Conservation (phyloP, 306 rosid species). For the Gynostemma pentaphyllum region DNA sequence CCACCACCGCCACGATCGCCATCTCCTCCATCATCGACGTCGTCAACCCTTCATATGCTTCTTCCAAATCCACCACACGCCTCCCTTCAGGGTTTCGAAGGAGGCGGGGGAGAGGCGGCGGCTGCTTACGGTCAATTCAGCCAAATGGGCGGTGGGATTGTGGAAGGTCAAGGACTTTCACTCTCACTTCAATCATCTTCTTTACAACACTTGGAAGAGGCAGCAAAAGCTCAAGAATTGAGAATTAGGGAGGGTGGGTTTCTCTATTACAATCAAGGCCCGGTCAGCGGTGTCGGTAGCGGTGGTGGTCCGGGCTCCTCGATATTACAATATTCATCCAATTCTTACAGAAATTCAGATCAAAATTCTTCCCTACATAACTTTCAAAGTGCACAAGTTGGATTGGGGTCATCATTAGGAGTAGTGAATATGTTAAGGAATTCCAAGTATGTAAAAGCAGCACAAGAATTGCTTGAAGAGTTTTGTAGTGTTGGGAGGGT, state of each 20-base stretch:
- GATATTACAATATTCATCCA: conserved; percentile 7
- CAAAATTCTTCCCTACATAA: background rate
- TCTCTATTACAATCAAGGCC: conserved; percentile 4
- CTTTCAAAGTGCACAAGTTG: conserved; percentile 2
- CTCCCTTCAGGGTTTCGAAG: conserved; percentile 4
- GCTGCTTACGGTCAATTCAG: conserved; percentile 4
- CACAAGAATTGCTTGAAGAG: conserved; percentile 14
- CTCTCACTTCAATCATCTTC: conserved; percentile 15
- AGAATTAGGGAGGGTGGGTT: conserved; percentile 5
- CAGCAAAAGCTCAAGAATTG: conserved; percentile 3
- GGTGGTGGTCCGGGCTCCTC: conserved; percentile 2
- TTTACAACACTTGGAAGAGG: conserved; percentile 14
- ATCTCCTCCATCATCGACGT: conserved; percentile 1
- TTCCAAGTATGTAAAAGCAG: conserved; percentile 11
- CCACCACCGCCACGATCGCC: conserved; percentile 3
- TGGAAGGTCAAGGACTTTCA: conserved; percentile 7
- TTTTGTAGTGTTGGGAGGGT: conserved; percentile 14
- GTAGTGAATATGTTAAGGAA: conserved; percentile 11
- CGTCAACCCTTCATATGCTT: conserved; percentile 15
- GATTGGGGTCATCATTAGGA: conserved; percentile 13
- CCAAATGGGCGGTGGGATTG: background rate
- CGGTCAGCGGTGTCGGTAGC: background rate
- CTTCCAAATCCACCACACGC: conserved; percentile 3
- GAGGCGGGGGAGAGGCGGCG: background rate
- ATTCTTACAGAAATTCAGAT: conserved; percentile 9